Percentiles rank a stretch among this genome's conserved stretches.
Evolutionary conservation across 2,329 filamentous ascomycete species (phyloP).

Genomic region (Chlorencoelia australis): DNA sequence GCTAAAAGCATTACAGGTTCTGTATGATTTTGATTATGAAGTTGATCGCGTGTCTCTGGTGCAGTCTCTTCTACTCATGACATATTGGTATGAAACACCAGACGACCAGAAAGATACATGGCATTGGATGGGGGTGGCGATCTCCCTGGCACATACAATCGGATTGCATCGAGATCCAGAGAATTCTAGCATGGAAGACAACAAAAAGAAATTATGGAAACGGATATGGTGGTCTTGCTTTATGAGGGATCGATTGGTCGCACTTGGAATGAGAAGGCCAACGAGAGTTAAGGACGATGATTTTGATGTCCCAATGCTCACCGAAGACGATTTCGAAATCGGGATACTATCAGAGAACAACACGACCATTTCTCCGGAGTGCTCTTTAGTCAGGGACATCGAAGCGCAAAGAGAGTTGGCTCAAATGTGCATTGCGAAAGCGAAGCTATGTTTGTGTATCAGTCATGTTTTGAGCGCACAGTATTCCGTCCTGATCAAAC

Average conservation of each 20-base stretch:
- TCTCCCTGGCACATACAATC: conserved; percentile 87
- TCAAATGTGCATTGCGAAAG: conserved; percentile 83
- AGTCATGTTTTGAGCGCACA: conserved; percentile 83
- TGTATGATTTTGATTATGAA: conserved; percentile 96
- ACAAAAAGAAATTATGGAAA: conserved; percentile 79
- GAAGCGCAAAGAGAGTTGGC: conserved; percentile 70
- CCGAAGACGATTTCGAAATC: conserved; percentile 75
- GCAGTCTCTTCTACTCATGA: conserved; percentile 83
- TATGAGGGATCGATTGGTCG: conserved; percentile 87
- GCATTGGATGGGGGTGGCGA: conserved; percentile 97
- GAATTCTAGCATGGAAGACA: conserved; percentile 62
- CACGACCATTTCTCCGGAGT: conserved; percentile 57
- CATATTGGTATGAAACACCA: conserved; percentile 94
- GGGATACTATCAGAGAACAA: conserved; percentile 56
- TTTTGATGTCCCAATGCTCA: conserved; percentile 87
- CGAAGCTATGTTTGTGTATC: conserved; percentile 80
- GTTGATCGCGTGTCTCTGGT: conserved; percentile 80
- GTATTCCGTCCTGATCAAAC: conserved; percentile 82
- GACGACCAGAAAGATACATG: conserved; percentile 97
- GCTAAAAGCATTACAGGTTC: conserved; percentile 43
- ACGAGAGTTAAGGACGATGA: conserved; percentile 90
- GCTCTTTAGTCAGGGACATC: conserved; percentile 59
- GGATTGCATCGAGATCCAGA: conserved; percentile 80
- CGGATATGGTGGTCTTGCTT: conserved; percentile 98
- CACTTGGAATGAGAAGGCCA: conserved; percentile 84